Evolutionary conservation across 2,329 filamentous ascomycete genomes (phyloP), one percentile per base, ranked within the genome.

Genomic region (Colletotrichum sublineola): DNA sequence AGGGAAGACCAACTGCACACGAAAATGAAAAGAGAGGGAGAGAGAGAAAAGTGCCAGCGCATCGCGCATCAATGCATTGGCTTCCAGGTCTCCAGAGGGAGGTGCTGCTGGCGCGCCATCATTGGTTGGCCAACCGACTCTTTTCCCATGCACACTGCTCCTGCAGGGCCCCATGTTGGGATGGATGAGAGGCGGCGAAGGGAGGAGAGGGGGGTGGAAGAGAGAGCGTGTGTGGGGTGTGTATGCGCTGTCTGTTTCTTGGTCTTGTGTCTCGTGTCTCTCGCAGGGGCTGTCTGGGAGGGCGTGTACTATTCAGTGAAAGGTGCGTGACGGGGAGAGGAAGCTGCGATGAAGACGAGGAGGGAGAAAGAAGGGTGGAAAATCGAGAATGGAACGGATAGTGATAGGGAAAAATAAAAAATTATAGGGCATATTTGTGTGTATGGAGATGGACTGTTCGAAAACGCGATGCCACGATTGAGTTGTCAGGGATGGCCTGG

Each of bases 21-120:
- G 53, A n/a, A 14, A 14, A n/a, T 18, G 31, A 42, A 15, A 18
- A 24, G 24, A 24, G 24, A 24, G 24, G 24, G 20, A 31, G 33
- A 52, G 61, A 33, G 42, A 55, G 57, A 55, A 56, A 68, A 71
- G 29, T 76, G 75, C 75, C 75, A 76, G 74, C 75, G 74, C 75
- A 75, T 72, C 69, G 73, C 75, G 74, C 75, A 75, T 72, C 69
- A 64, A 72, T 69, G 69, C 66, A 69, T 61, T 55, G 33, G 53
- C 60, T 60, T 64, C 40, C 31, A 63, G 48, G 36, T 55, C 38
- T 18, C 24, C 40, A 42, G 24, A 57, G 20, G 36, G 38, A 69
- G 53, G 50, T 53, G 44, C 55, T 68, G 58, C 46, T 48, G 69
- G 31, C 52, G 58, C 58, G 44, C 44, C 44, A 36, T 73, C 67